Evolutionary conservation across 169 alveolate species (phyloP), one percentile per base, ranked within the genome.

Genomic region (Plasmodium inui): DNA sequence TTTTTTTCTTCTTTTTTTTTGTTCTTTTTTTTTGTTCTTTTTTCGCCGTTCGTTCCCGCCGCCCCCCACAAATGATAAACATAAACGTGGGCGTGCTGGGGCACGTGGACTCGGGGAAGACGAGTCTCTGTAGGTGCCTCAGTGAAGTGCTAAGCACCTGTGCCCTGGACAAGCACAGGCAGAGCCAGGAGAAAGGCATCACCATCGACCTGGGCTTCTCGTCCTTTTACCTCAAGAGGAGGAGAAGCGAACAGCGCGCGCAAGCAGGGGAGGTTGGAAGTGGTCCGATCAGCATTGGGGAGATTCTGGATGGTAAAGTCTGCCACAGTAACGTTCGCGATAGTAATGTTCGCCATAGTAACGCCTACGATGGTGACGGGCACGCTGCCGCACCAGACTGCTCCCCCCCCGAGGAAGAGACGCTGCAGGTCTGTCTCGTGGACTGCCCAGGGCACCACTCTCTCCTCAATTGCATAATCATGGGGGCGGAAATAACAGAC

Each of bases 381-480:
- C 5, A 6, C 8, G 57, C 57, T 12, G 57, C 4, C n/a, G 4
- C 57, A 9, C 57, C 1, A 19, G 2, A 46, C 19, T 9, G 57
- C 57, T 12, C 17, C 57, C n/a, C 57, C 19, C 19, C 61, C 61
- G 61, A 12, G 22, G 72, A 79, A 37, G 83, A 95, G 84, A 79
- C 71, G 90, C 85, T 97, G 70, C 97, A 97, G 93, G 91, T 98
- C 71, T 98, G 99, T 17, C 93, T 98, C 61, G 99, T 98, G 9
- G 99, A 98, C 96, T 98, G 99, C 70, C 99, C 99, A 10, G 99
- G 99, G 1, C 99, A 98, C 94, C 99, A 99, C 22, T 97, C 98
- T n/a, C 90, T 98, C 57, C 96, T 98, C 74, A 97, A 97, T 84
- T 97, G 99, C 5, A 97, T 98, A 22, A 97, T 98, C 41, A 98